These are phyloP conservation scores for Candida tetrigidarum DNA, from an alignment of 1,139 yeast genomes.

Conservation along the genomic window DNA sequence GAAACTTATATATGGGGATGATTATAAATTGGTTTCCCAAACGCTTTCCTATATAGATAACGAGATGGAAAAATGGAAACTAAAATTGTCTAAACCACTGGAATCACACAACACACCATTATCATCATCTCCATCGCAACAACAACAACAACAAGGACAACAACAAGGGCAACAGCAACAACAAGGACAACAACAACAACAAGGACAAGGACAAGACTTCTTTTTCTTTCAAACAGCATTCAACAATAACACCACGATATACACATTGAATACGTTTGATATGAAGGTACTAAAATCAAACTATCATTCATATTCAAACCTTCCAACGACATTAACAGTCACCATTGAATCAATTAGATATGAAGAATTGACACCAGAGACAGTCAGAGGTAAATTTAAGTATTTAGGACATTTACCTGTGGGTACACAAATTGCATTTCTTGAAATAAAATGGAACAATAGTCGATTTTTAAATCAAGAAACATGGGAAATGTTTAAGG, in stretches of 20 bases:
- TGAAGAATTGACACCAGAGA: slow-evolving; percentile 59
- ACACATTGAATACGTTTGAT: slow-evolving; percentile 78
- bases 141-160: not conserved
- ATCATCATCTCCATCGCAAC: not conserved
- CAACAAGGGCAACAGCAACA: not conserved
- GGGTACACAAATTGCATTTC: slow-evolving; percentile 81
- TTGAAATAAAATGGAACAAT: slow-evolving; percentile 83
- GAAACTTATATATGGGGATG: slow-evolving; percentile 56
- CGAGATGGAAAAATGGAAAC: slow-evolving; percentile 43
- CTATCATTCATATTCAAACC: slow-evolving; percentile 59
- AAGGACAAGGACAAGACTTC: slow-evolving; percentile 14
- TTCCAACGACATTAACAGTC: slow-evolving; percentile 68
- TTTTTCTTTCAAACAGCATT: slow-evolving; percentile 72
- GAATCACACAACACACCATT: no score
- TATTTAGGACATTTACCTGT: slow-evolving; percentile 81
- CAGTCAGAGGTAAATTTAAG: slow-evolving; percentile 63
- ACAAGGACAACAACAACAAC: slow-evolving; percentile 10
- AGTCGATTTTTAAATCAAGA: slow-evolving; percentile 48
- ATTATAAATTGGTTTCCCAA: slow-evolving; percentile 55
- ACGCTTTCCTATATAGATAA: slow-evolving; percentile 62
- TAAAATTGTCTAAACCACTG: no score
- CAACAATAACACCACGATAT: slow-evolving; percentile 59
- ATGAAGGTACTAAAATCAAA: slow-evolving; percentile 69
- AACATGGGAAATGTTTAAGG: slow-evolving; percentile 57
- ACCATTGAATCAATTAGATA: slow-evolving; percentile 72